phyloP scores from a whole-genome alignment of 2,329 filamentous ascomycete species.

The Cladosporium sp. region DNA sequence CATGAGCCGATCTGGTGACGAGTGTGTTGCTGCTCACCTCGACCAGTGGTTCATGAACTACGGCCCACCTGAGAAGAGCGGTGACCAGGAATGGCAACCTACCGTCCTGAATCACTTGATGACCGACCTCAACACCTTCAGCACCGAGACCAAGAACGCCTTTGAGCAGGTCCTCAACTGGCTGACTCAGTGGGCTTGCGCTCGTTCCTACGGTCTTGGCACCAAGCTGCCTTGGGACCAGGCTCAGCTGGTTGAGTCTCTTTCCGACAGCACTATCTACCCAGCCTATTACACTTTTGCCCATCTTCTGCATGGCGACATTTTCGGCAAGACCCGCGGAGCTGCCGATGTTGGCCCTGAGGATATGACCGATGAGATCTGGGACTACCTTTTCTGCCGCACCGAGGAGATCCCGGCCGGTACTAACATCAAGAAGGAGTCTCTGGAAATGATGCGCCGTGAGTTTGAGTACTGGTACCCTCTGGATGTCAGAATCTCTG shows the following conservation, averaged over 20 bases:
- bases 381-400: conserved; percentile 89
- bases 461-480: conserved; percentile 98
- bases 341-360: conserved; percentile 64
- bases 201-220: conserved; percentile 83
- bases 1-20: conserved; percentile 80
- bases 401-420: conserved; percentile 55
- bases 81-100: conserved; percentile 70
- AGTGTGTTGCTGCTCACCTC: conserved; percentile 86
- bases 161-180: conserved; percentile 85
- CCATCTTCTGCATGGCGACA: conserved; percentile 64
- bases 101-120: conserved; percentile 67
- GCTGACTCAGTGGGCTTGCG: conserved; percentile 94
- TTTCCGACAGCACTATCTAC: conserved; percentile 91
- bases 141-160: conserved; percentile 47
- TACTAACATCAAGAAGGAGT: conserved; percentile 66
- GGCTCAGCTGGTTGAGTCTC: conserved; percentile 82
- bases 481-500: conserved; percentile 77
- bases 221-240: conserved; percentile 93
- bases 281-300: conserved; percentile 63
- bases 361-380: conserved; percentile 90
- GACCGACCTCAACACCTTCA: conserved; percentile 71
- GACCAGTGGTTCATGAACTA: conserved; percentile 99
- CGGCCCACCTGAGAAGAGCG: conserved; percentile 58
- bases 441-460: conserved; percentile 72
- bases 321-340: conserved; percentile 72